Conservation (phyloP, 257 asterid species). For the Salvia hispanica region DNA sequence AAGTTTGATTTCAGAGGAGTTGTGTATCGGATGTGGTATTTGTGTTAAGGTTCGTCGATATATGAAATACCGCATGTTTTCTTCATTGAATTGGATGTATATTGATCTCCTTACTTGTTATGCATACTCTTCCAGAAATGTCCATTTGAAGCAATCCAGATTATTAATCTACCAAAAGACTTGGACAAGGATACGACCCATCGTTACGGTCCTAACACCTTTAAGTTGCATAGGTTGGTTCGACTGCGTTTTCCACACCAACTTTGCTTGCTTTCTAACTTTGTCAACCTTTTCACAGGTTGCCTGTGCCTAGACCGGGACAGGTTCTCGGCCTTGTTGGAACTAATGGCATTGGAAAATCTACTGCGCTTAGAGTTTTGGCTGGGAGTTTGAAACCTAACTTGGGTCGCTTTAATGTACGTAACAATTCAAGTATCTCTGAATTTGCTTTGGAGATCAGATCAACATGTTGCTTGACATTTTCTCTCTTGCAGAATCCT, state of each 20-base stretch:
- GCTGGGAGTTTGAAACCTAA: conserved; percentile 98
- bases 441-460: conserved; percentile 3
- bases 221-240: conserved; percentile 84
- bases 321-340: conserved; percentile 99
- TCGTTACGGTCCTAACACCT: conserved; percentile 97
- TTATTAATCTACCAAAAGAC: conserved; percentile 91
- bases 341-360: conserved; percentile 94
- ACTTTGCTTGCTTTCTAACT: conserved; percentile 20
- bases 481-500: conserved; percentile 54
- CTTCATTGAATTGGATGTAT: neutral
- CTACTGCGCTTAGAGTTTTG: conserved; percentile 89
- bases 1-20: conserved; percentile 93
- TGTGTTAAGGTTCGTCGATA: conserved; percentile 79
- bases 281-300: conserved; percentile 44
- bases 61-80: neutral
- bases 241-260: conserved; percentile 19
- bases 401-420: conserved; percentile 87
- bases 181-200: conserved; percentile 95
- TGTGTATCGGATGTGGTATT: conserved; percentile 97
- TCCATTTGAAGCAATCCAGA: conserved; percentile 94
- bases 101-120: conserved; percentile 12
- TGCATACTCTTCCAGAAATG: conserved; percentile 62
- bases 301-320: conserved; percentile 98
- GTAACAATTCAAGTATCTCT: neutral
- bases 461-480: conserved; percentile 30